phyloP scores from a whole-genome alignment of 306 rosid species.

The Prinsepia uniflora region DNA sequence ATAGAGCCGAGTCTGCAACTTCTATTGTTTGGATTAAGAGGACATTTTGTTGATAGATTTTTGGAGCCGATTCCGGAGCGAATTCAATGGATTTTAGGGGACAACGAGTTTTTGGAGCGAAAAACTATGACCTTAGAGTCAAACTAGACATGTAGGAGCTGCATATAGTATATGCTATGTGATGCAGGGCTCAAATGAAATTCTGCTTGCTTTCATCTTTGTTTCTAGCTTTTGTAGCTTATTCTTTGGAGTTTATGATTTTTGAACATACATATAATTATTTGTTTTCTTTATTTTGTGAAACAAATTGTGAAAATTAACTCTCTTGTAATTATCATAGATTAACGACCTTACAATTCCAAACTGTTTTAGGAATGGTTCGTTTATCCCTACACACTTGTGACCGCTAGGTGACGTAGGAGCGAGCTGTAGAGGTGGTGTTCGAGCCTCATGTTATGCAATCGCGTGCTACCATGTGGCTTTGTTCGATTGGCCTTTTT shows the following conservation, averaged over 20 bases:
- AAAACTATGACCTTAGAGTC: neutral
- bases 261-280: neutral
- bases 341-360: too few relatives aligned
- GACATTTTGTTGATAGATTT: neutral
- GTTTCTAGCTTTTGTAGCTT: neutral
- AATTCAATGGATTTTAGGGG: neutral
- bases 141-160: neutral
- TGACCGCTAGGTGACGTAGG: too few relatives aligned
- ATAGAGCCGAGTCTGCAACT: constrained; percentile 9
- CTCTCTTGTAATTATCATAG: neutral
- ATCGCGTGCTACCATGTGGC: too few relatives aligned
- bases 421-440: too few relatives aligned
- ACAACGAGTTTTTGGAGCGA: neutral
- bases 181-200: neutral
- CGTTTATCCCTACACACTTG: too few relatives aligned
- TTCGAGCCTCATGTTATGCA: too few relatives aligned
- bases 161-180: neutral
- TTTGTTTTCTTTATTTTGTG: neutral
- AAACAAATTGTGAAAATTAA: neutral
- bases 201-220: neutral
- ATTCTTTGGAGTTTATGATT: neutral
- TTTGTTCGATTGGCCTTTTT: too few relatives aligned
- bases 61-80: neutral
- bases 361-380: too few relatives aligned
- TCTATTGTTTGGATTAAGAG: neutral